A percentile compares a stretch with the other conserved stretches of the same genome.
These are phyloP conservation scores for Penicillium herquei DNA, from an alignment of 495 filamentous ascomycete species.

Conservation along the genomic window DNA sequence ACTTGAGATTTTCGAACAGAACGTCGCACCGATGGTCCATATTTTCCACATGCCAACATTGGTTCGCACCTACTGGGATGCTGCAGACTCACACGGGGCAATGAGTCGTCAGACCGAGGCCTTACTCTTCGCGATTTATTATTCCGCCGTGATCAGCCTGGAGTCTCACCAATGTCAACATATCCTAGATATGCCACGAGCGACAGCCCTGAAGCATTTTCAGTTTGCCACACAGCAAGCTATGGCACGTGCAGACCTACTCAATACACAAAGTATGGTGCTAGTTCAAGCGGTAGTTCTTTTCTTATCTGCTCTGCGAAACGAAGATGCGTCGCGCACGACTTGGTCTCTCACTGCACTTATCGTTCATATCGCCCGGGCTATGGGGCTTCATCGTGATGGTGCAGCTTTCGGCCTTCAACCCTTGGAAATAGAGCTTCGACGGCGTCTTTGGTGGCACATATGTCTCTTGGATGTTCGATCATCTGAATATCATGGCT, in stretches of 20 bases:
- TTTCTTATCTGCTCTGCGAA: conserved; percentile 54
- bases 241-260: conserved; percentile 63
- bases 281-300: conserved; percentile 69
- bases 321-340: conserved; percentile 54
- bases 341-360: conserved; percentile 59
- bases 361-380: conserved; percentile 65
- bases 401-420: conserved; percentile 56
- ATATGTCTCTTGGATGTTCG: conserved; percentile 72
- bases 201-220: conserved; percentile 9
- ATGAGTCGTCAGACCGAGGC: conserved; percentile 48
- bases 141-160: conserved; percentile 64
- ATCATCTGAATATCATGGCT: conserved; percentile 66
- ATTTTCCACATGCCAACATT: conserved; percentile 61
- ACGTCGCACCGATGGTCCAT: conserved; percentile 61
- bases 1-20: conserved; percentile 60
- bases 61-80: conserved; percentile 32
- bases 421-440: conserved; percentile 66
- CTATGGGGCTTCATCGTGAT: conserved; percentile 72
- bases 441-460: conserved; percentile 73
- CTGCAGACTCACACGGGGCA: conserved; percentile 44
- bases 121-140: conserved; percentile 72
- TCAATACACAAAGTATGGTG: conserved; percentile 64
- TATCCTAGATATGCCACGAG: background rate
- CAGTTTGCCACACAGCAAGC: conserved; percentile 71
- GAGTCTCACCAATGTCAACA: conserved; percentile 19